Evolutionary conservation across 176 grass and related monocot species (phyloP).

Genomic region (Aegilops longissima): DNA sequence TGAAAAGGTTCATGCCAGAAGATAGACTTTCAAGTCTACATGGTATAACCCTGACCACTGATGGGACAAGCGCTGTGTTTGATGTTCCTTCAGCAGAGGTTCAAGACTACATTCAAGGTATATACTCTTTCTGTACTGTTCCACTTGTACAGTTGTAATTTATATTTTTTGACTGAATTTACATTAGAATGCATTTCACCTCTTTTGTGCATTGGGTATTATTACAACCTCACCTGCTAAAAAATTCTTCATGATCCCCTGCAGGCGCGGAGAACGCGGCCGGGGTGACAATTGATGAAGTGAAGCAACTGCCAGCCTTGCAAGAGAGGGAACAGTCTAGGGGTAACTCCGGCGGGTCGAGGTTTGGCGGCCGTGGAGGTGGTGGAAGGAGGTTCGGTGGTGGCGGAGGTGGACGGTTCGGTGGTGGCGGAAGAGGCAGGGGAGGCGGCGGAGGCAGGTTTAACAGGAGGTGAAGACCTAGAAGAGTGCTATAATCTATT

Average conservation of each 20-base stretch:
- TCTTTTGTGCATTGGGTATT: not conserved
- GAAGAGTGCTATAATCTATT: not conserved
- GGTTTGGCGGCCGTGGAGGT: conserved; percentile 39
- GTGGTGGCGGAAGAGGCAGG: conserved; percentile 44
- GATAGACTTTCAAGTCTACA: conserved; percentile 70
- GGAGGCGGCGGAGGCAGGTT: conserved; percentile 59
- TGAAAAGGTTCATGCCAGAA: conserved; percentile 90
- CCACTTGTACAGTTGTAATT: not conserved
- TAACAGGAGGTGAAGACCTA: conserved; percentile 45
- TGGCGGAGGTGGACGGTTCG: conserved; percentile 38
- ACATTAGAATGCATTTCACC: not conserved
- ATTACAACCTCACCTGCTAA: not conserved
- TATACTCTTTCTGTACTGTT: not conserved
- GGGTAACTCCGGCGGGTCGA: conserved; percentile 5
- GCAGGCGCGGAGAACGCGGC: conserved; percentile 60
- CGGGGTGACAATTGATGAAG: conserved; percentile 69
- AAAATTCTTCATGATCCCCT: not conserved
- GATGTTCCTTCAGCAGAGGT: conserved; percentile 91
- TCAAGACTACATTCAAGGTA: conserved; percentile 77
- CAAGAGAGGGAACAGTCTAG: conserved; percentile 72
- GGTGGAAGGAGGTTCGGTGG: conserved; percentile 45
- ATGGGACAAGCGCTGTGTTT: conserved; percentile 84
- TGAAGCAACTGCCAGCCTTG: conserved; percentile 69
- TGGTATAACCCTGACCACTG: conserved; percentile 67
- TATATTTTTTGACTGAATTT: not conserved